Conservation (phyloP, 2,329 filamentous ascomycete genomes). For the Neobulgaria alba region DNA sequence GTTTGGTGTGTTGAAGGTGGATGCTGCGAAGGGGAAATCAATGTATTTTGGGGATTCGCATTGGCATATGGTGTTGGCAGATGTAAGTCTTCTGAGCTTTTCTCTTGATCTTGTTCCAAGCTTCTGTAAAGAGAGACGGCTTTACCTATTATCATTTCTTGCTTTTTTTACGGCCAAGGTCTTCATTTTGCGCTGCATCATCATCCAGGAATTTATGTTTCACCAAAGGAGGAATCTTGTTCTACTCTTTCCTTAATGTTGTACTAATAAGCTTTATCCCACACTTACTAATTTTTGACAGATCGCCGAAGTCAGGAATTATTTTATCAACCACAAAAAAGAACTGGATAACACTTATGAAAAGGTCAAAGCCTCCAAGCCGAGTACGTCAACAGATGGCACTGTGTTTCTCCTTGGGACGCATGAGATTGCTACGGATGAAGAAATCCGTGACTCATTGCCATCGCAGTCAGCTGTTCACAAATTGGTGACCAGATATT, state of each 20-base stretch:
- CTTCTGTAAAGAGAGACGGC: too few relatives aligned
- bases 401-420: constrained; percentile 74
- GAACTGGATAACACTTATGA: constrained; percentile 77
- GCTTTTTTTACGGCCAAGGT: too few relatives aligned
- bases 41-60: constrained; percentile 76
- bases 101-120: too few relatives aligned
- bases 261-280: too few relatives aligned
- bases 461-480: constrained; percentile 78
- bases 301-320: constrained; percentile 90
- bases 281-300: constrained; percentile 25
- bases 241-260: too few relatives aligned
- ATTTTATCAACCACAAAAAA: constrained; percentile 78
- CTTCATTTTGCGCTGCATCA: too few relatives aligned
- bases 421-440: constrained; percentile 57
- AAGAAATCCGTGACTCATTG: constrained; percentile 70
- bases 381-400: constrained; percentile 49
- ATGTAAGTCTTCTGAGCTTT: constrained; percentile 36
- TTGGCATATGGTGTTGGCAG: constrained; percentile 71
- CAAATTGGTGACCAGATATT: constrained; percentile 78
- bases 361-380: constrained; percentile 62
- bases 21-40: constrained; percentile 64
- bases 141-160: too few relatives aligned
- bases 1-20: constrained; percentile 75
- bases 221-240: too few relatives aligned
- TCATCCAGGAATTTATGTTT: too few relatives aligned